These are phyloP conservation scores for Tuber aestivum DNA, from an alignment of 495 filamentous ascomycete genomes.

Conservation along the genomic window DNA sequence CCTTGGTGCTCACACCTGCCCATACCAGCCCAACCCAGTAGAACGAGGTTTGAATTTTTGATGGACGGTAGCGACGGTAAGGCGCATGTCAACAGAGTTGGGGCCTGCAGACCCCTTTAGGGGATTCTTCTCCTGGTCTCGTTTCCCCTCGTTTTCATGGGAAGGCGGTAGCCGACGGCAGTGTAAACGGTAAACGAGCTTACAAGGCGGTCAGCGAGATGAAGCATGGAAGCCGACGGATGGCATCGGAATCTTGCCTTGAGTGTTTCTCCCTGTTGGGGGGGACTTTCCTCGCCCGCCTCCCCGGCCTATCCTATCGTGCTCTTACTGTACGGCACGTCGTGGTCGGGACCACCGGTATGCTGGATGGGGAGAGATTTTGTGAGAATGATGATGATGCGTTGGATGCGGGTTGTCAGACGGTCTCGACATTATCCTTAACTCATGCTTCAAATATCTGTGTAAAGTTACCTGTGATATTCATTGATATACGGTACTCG, in stretches of 20 bases:
- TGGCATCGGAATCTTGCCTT: conserved; percentile 2
- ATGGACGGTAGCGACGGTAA: neutral
- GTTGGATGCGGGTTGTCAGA: neutral
- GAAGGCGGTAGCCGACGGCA: neutral
- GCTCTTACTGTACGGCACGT: neutral
- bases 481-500: neutral
- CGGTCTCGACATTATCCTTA: neutral
- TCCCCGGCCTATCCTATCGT: neutral
- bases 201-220: neutral
- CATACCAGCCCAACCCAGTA: neutral
- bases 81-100: neutral
- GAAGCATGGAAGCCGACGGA: conserved; percentile 3
- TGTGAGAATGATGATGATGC: neutral
- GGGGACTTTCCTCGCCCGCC: neutral
- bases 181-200: conserved; percentile 2
- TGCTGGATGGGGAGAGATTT: neutral
- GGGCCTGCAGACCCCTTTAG: neutral
- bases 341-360: neutral
- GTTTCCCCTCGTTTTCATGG: conserved; percentile 1
- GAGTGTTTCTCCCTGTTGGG: neutral
- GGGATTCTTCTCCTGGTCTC: neutral
- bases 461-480: neutral
- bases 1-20: neutral
- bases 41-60: neutral
- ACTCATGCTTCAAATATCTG: neutral